Conservation (phyloP, 352 stramenopile genomes). For the Phytophthora europaea region DNA sequence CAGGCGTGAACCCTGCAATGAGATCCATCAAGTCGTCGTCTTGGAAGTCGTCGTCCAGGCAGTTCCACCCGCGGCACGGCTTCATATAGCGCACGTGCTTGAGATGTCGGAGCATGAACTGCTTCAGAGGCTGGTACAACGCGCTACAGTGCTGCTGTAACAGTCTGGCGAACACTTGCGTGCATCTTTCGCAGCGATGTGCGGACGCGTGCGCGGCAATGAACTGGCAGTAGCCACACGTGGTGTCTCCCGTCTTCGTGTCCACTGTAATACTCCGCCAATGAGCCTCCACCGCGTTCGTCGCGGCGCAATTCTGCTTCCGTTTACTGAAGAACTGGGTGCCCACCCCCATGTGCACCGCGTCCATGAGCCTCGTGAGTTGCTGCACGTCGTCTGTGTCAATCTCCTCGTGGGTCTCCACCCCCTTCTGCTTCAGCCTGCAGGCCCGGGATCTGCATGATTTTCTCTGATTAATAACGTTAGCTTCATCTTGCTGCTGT, state of each 20-base stretch:
- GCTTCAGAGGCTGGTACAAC: constrained; percentile 37
- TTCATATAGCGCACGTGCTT: constrained; percentile 43
- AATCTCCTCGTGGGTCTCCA: constrained; percentile 3
- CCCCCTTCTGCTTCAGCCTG: neutral
- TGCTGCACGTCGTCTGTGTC: constrained; percentile 25
- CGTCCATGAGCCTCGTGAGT: constrained; percentile 35
- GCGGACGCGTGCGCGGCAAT: constrained; percentile 16
- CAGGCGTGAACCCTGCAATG: constrained; percentile 35
- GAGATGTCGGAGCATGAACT: constrained; percentile 32
- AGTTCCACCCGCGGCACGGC: constrained; percentile 33
- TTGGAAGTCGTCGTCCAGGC: constrained; percentile 9
- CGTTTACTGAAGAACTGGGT: constrained; percentile 42
- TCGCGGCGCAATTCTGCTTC: constrained; percentile 30
- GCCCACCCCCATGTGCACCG: constrained; percentile 29
- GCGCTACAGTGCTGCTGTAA: constrained; percentile 34
- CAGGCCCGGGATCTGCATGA: neutral
- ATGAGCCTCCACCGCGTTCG: constrained; percentile 34
- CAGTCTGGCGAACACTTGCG: constrained; percentile 27
- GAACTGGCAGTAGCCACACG: constrained; percentile 32
- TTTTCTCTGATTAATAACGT: no score
- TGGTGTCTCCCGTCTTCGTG: constrained; percentile 3
- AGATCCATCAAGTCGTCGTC: constrained; percentile 30
- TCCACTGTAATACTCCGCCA: constrained; percentile 37
- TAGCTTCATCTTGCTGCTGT: neutral
- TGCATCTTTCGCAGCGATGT: constrained; percentile 37